These are phyloP conservation scores for Debaryomyces coudertii DNA, from an alignment of 1,139 yeast species.

Conservation along the genomic window DNA sequence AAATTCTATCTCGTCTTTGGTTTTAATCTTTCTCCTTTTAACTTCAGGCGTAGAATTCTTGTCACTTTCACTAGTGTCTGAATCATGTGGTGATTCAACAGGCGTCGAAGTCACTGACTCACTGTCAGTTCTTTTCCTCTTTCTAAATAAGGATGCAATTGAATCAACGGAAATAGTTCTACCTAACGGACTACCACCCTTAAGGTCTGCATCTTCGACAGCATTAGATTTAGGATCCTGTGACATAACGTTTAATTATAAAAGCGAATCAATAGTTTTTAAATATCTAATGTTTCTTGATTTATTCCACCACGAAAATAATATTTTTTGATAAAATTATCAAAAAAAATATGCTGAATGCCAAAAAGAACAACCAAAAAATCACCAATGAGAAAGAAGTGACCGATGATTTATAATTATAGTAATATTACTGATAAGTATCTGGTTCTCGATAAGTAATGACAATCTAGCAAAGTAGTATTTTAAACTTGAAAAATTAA, in stretches of 20 bases:
- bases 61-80: slow-evolving; percentile 22
- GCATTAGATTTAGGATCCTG: slow-evolving; percentile 4
- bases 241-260: neutral
- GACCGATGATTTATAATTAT: neutral
- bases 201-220: neutral
- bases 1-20: slow-evolving; percentile 41
- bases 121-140: slow-evolving; percentile 32
- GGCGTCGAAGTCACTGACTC: slow-evolving; percentile 18
- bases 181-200: slow-evolving; percentile 19
- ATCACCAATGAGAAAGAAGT: neutral
- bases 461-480: neutral
- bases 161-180: slow-evolving; percentile 49
- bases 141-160: slow-evolving; percentile 43
- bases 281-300: neutral
- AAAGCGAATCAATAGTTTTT: neutral
- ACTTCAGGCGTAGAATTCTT: slow-evolving; percentile 14
- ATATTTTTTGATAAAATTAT: neutral
- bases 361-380: neutral
- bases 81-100: slow-evolving; percentile 19
- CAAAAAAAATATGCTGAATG: neutral
- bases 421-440: neutral
- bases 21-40: slow-evolving; percentile 31
- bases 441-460: neutral
- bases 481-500: neutral
- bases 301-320: neutral